These are phyloP conservation scores for Crucibulum laeve DNA, from an alignment of 768 basidiomycete genomes.

Conservation along the genomic window DNA sequence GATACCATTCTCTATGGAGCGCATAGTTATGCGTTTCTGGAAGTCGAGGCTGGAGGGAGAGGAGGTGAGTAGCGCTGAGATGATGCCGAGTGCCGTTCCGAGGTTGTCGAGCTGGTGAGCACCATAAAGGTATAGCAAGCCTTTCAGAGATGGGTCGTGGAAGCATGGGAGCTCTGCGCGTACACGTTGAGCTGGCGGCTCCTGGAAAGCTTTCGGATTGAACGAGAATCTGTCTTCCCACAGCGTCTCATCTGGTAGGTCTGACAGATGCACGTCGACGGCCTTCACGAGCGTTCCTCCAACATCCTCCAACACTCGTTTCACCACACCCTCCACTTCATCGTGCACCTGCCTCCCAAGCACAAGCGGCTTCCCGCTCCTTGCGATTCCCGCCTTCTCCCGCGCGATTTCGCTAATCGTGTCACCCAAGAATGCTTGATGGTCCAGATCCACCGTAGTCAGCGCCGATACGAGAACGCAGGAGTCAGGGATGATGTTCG, in stretches of 20 bases:
- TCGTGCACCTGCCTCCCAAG: constrained; percentile 58
- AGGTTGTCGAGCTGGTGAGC: constrained; percentile 84
- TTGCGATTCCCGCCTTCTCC: constrained; percentile 83
- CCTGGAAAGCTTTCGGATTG: constrained; percentile 19
- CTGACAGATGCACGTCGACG: constrained; percentile 32
- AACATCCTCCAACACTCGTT: constrained; percentile 32
- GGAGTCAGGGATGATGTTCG: constrained; percentile 77
- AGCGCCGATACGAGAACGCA: constrained; percentile 75
- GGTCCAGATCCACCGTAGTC: constrained; percentile 88
- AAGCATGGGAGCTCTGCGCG: constrained; percentile 39
- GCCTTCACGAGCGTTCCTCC: constrained; percentile 37
- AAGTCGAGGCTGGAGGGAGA: constrained; percentile 18
- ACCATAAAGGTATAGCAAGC: constrained; percentile 67
- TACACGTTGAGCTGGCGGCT: constrained; percentile 39
- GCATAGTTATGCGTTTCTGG: constrained; percentile 36
- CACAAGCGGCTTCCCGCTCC: constrained; percentile 57
- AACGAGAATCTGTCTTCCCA: constrained; percentile 32
- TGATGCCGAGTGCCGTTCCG: constrained; percentile 57
- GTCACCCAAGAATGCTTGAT: constrained; percentile 83
- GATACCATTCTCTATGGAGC: constrained; percentile 56
- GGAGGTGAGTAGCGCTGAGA: constrained; percentile 52
- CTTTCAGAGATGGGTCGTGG: constrained; percentile 34
- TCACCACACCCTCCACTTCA: constrained; percentile 40
- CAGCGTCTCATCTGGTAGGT: too few species aligned
- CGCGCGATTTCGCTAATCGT: constrained; percentile 69